These are phyloP conservation scores for Pseudocercospora cruenta DNA, from an alignment of 2,329 filamentous ascomycete species.

Conservation along the genomic window DNA sequence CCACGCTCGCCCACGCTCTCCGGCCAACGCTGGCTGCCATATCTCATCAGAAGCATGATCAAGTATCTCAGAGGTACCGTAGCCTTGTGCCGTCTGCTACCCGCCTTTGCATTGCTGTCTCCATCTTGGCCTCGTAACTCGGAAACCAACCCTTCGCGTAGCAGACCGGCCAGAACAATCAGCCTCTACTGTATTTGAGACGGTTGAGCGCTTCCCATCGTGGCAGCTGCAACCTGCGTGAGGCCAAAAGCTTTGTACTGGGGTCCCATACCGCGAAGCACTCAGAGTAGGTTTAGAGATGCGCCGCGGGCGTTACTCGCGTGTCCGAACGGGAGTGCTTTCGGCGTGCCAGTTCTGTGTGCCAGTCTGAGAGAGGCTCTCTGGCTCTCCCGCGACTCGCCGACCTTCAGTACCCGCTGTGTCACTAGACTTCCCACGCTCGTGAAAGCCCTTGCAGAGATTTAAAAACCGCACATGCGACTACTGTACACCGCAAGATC, in stretches of 20 bases:
- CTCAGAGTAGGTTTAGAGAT: not conserved
- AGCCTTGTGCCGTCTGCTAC: conserved; percentile 1
- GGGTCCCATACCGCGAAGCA: not conserved
- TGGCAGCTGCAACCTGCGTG: not conserved
- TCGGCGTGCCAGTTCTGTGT: conserved; percentile 1
- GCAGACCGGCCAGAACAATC: conserved; percentile 1
- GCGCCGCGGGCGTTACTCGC: conserved; percentile 21
- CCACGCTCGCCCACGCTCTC: not conserved
- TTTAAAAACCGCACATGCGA: conserved; percentile 19
- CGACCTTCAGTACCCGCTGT: conserved; percentile 8
- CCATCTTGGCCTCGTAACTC: not conserved
- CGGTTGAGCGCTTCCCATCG: conserved; percentile 3
- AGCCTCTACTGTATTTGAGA: conserved; percentile 1
- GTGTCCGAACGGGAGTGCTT: conserved; percentile 10
- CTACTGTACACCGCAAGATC: conserved; percentile 13
- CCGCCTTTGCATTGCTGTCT: not conserved
- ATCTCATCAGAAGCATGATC: not conserved
- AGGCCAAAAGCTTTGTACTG: not conserved
- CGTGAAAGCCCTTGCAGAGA: conserved; percentile 19
- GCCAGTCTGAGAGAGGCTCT: not conserved
- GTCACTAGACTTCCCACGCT: conserved; percentile 10
- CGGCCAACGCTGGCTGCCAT: not conserved
- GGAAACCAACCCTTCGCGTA: not conserved
- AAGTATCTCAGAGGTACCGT: conserved; percentile 3
- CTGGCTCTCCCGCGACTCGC: conserved; percentile 12